Evolutionary conservation across 2,329 filamentous ascomycete genomes (phyloP).

Genomic region (Pseudomassariella vexata): DNA sequence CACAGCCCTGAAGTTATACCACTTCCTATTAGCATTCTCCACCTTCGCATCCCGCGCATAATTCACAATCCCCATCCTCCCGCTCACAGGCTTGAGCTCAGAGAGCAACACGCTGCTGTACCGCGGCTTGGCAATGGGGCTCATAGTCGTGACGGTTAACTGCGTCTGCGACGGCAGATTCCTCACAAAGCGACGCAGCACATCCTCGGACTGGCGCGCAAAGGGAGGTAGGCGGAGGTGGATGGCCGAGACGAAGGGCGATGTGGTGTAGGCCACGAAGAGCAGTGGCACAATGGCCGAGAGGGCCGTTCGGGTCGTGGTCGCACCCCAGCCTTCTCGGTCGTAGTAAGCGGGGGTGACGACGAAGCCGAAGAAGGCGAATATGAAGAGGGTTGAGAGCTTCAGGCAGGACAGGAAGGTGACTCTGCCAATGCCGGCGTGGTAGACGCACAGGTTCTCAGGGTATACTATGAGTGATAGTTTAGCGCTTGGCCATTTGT

Average conservation of each 20-base stretch:
- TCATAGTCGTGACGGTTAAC: slow-evolving; percentile 51
- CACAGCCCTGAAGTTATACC: slow-evolving; percentile 31
- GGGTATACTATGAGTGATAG: slow-evolving; percentile 37
- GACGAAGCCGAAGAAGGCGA: slow-evolving; percentile 59
- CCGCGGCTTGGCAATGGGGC: slow-evolving; percentile 47
- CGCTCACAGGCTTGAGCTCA: slow-evolving; percentile 25
- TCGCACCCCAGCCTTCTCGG: slow-evolving; percentile 23
- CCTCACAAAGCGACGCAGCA: slow-evolving; percentile 46
- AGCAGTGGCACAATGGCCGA: slow-evolving; percentile 60
- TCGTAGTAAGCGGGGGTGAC: slow-evolving; percentile 54
- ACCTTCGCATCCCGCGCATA: slow-evolving; percentile 23
- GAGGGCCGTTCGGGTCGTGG: slow-evolving; percentile 40
- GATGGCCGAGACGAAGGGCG: slow-evolving; percentile 68
- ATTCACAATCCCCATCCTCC: slow-evolving; percentile 33
- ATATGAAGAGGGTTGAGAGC: slow-evolving; percentile 64
- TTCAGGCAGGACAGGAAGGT: slow-evolving; percentile 67
- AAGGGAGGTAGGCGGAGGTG: slow-evolving; percentile 62
- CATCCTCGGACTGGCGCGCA: slow-evolving; percentile 54
- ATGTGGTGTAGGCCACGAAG: slow-evolving; percentile 58
- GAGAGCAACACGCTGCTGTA: slow-evolving; percentile 24
- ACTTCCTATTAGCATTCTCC: slow-evolving; percentile 22
- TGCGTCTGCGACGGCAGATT: slow-evolving; percentile 37
- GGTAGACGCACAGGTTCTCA: slow-evolving; percentile 64
- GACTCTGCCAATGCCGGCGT: slow-evolving; percentile 62
- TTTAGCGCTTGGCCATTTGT: too few relatives aligned